Percentiles rank a stretch among this genome's conserved stretches.
phyloP scores from a whole-genome alignment of 73 alveolate species.

The Paramecium tetraurelia region DNA sequence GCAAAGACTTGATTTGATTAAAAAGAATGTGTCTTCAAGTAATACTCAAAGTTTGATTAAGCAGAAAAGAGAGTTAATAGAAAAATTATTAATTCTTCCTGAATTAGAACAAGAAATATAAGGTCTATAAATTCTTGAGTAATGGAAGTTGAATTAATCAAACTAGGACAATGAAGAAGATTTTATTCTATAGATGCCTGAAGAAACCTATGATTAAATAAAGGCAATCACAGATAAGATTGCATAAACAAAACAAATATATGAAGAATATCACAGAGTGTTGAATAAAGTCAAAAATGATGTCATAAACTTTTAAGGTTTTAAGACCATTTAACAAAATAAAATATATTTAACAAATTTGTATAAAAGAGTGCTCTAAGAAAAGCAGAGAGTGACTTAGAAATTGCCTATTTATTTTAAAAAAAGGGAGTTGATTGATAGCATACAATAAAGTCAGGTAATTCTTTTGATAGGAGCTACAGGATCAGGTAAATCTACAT shows the following conservation, averaged over 20 bases:
- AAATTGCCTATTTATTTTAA: neutral
- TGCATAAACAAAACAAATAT: neutral
- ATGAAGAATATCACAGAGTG: neutral
- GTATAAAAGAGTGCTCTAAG: neutral
- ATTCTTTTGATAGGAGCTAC: slow-evolving; percentile 97
- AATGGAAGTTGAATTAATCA: neutral
- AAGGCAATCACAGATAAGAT: neutral
- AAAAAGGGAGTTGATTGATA: neutral
- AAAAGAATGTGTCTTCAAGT: neutral
- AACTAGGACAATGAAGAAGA: neutral
- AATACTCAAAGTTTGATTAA: neutral
- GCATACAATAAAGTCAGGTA: slow-evolving; percentile 78
- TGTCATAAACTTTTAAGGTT: neutral
- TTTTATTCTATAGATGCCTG: neutral
- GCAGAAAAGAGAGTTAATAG: neutral
- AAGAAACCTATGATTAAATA: neutral
- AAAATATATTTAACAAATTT: neutral
- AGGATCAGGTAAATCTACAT: slow-evolving; percentile 99
- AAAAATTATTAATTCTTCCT: neutral
- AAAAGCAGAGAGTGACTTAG: neutral
- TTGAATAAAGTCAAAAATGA: neutral
- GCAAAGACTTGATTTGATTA: neutral
- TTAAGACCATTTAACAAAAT: neutral
- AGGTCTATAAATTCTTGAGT: neutral
- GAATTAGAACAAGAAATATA: neutral